phyloP scores from a whole-genome alignment of 129 eudicot species.

The carrot (Daucus carota) region DH1_v3.0 NC_030389.2:9578501-9579000 shows the following conservation, averaged over 20 bases:
- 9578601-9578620: constrained; percentile 88
- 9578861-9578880: constrained; percentile 37
- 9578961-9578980: constrained; percentile 41
- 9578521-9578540: constrained; percentile 95
- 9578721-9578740: constrained; percentile 43
- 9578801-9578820: constrained; percentile 55
- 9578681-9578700: constrained; percentile 68
- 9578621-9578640: constrained; percentile 65
- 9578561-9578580: constrained; percentile 40
- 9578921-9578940: constrained; percentile 88
- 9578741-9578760: constrained; percentile 34
- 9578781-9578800: constrained; percentile 75
- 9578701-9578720: constrained; percentile 87
- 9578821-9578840: constrained; percentile 48
- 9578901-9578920: constrained; percentile 77
- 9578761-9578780: constrained; percentile 73
- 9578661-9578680: constrained; percentile 59
- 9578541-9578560: constrained; percentile 61
- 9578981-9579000: constrained; percentile 56
- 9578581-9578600: constrained; percentile 58
- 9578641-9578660: constrained; percentile 82
- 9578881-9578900: constrained; percentile 57
- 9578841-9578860: constrained; percentile 67
- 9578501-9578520: constrained; percentile 80
- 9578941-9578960: constrained; percentile 67